Conservation (phyloP, 331 rosid species). For the Ulmus americana region DNA sequence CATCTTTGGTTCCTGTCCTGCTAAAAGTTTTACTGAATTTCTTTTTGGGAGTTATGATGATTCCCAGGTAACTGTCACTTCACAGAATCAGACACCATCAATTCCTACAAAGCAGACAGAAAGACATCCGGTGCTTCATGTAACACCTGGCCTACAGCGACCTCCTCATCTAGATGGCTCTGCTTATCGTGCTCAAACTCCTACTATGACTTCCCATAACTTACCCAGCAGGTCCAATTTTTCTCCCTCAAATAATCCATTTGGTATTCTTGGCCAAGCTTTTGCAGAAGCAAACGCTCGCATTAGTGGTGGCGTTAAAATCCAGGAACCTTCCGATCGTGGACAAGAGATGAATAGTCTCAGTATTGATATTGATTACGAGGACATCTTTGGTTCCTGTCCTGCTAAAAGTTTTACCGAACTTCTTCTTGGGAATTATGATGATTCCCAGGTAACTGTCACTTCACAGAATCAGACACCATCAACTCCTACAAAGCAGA, state of each 20-base stretch:
- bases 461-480: background rate
- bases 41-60: no score
- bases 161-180: background rate
- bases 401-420: no score
- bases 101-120: conserved; percentile 9
- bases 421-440: no score
- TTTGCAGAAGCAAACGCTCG: conserved; percentile 6
- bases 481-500: conserved; percentile 2
- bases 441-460: no score
- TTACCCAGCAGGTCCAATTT: conserved; percentile 1
- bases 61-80: no score
- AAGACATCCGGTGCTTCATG: background rate
- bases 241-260: background rate
- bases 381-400: no score
- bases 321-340: conserved; percentile 3
- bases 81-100: background rate
- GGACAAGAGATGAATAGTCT: conserved; percentile 9
- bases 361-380: no score
- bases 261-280: conserved; percentile 3
- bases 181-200: background rate
- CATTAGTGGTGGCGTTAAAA: background rate
- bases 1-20: no score
- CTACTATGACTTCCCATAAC: background rate
- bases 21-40: no score
- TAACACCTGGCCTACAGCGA: background rate